phyloP scores from a whole-genome alignment of 352 stramenopile species.

The Pythium biforme region DNA sequence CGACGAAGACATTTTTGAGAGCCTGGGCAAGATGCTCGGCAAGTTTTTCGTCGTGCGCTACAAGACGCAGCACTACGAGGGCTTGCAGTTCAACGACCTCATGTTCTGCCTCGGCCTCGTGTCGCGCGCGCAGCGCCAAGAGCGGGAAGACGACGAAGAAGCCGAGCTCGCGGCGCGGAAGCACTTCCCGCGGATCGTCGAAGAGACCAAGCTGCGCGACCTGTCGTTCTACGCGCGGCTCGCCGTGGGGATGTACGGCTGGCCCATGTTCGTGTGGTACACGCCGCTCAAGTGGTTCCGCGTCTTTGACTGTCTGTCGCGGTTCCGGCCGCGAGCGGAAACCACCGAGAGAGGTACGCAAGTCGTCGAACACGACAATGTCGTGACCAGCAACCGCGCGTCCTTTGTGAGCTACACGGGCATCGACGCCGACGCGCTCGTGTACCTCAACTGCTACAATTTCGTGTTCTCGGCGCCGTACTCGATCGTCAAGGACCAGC shows the following conservation, averaged over 20 bases:
- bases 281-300: constrained; percentile 70
- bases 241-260: constrained; percentile 78
- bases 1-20: constrained; percentile 71
- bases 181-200: constrained; percentile 36
- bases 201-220: constrained; percentile 49
- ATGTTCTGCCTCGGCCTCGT: constrained; percentile 70
- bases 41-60: constrained; percentile 79
- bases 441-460: constrained; percentile 81
- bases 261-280: constrained; percentile 78
- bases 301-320: constrained; percentile 45
- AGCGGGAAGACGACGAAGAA: constrained; percentile 39
- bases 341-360: too few relatives aligned
- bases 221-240: constrained; percentile 64
- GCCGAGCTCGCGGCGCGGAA: constrained; percentile 24
- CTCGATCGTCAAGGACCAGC: constrained; percentile 67
- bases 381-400: constrained; percentile 51
- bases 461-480: constrained; percentile 77
- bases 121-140: constrained; percentile 51
- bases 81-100: constrained; percentile 69
- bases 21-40: constrained; percentile 55
- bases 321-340: too few relatives aligned
- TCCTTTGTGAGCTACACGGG: constrained; percentile 77
- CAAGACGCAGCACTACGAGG: constrained; percentile 61
- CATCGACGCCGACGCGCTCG: constrained; percentile 49
- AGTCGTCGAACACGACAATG: constrained; percentile 66